Percentiles rank a stretch among this genome's conserved stretches.
These are phyloP conservation scores for Pilasporangium apinafurcum DNA, from an alignment of 352 stramenopile genomes.

Conservation along the genomic window DNA sequence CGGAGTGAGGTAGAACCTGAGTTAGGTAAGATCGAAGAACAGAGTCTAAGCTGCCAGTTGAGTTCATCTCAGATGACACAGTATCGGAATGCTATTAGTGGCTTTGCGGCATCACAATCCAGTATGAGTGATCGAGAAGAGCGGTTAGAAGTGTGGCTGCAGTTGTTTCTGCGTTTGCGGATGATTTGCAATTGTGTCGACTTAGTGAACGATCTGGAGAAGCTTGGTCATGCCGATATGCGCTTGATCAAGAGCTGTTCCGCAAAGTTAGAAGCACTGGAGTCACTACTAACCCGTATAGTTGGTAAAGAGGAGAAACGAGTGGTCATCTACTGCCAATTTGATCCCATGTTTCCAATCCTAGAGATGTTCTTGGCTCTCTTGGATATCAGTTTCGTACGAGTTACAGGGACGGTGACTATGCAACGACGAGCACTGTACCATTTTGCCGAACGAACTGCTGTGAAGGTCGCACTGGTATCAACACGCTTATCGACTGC, in stretches of 20 bases:
- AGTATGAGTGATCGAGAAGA: constrained; percentile 33
- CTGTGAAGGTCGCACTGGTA: constrained; percentile 62
- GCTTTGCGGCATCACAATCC: constrained; percentile 44
- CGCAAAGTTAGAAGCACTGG: constrained; percentile 50
- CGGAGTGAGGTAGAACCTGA: constrained; percentile 73
- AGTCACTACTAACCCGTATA: constrained; percentile 47
- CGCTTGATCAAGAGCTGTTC: constrained; percentile 49
- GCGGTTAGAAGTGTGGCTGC: constrained; percentile 53
- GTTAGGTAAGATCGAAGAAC: constrained; percentile 77
- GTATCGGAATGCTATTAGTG: constrained; percentile 54
- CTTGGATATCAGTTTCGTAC: constrained; percentile 56
- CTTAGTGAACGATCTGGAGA: constrained; percentile 68
- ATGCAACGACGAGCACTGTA: constrained; percentile 59
- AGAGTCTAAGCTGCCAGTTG: constrained; percentile 56
- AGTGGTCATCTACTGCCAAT: constrained; percentile 76
- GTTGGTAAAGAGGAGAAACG: constrained; percentile 52
- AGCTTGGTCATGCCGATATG: constrained; percentile 65
- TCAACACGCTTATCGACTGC: constrained; percentile 50
- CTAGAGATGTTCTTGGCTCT: constrained; percentile 66
- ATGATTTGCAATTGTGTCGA: constrained; percentile 80
- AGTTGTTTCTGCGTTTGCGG: constrained; percentile 56
- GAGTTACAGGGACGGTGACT: constrained; percentile 37
- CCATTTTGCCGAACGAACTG: constrained; percentile 57
- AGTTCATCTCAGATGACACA: constrained; percentile 49
- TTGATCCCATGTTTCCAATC: constrained; percentile 62